Evolutionary conservation across 148 eudicot species (phyloP), one percentile per base, ranked within the genome.

Genomic region (Oxyria digyna): DNA sequence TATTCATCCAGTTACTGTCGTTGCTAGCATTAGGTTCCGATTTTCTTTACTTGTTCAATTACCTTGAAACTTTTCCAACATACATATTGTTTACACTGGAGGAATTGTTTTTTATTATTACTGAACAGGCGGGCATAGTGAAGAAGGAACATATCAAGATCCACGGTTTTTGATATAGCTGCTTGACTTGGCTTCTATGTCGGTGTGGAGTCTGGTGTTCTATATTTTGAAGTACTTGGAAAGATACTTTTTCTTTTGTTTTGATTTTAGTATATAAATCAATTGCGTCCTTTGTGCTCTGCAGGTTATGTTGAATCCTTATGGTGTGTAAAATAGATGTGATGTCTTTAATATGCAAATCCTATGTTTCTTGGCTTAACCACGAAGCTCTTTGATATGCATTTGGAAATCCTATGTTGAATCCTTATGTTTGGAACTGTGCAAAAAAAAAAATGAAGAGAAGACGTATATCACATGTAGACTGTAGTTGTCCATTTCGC

Each of bases 91-190:
- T 12, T 9, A 11, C 35, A 26, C 27, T 27, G 4, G 33, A 0
- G 0, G 14, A 23, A 4, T 24, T 12, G 3, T 0, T 55, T 55
- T 55, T 48, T 21, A n/a, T 18, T 4, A 8, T 14, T 42, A 3
- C 4, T 14, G 10, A 5, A 33, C 88, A 90, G 96, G 93, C 96
- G 42, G 96, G 96, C 71, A 89, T 92, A 17, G 96, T 92, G 85
- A 92, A 92, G 85, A 92, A 92, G 81, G 97, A 92, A 17, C 79
- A 81, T 70, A 92, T 92, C 83, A 92, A 92, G 78, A 87, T 89
- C 65, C 97, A 92, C 73, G 97, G 97, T 78, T 92, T 92, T 73
- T 89, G 75, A 55, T 17, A 55, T 14, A 55, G 18, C 63, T 27
- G 18, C 35, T 55, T 24, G 1, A 1, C 14, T 26, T 27, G 17